Evolutionary conservation across 768 basidiomycete species (phyloP).

Genomic region (Boletus rex-veris): DNA sequence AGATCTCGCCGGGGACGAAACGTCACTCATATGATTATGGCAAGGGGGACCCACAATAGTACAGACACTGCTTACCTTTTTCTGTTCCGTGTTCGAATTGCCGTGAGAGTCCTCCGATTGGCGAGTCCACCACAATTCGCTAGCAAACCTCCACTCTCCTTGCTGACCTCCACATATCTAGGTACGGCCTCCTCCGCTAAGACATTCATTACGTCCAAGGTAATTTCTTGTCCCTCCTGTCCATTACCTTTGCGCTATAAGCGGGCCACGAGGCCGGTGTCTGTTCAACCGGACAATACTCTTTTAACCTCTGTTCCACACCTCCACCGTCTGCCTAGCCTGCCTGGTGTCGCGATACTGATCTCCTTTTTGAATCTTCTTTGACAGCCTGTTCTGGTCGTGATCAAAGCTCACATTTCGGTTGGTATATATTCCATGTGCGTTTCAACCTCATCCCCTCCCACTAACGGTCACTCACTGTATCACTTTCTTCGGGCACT

Average conservation of each 20-base stretch:
- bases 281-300: slow-evolving; percentile 25
- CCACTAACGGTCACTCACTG: slow-evolving; percentile 15
- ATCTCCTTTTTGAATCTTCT: slow-evolving; percentile 12
- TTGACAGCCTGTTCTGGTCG: slow-evolving; percentile 25
- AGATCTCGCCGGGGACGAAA: not conserved
- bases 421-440: slow-evolving; percentile 29
- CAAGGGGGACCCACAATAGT: slow-evolving; percentile 54
- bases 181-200: slow-evolving; percentile 72
- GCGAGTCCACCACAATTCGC: not conserved
- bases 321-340: slow-evolving; percentile 20
- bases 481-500: not conserved
- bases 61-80: slow-evolving; percentile 40
- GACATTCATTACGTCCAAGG: slow-evolving; percentile 59
- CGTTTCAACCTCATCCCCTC: slow-evolving; percentile 14
- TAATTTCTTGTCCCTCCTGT: slow-evolving; percentile 28
- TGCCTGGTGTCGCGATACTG: slow-evolving; percentile 13
- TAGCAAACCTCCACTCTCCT: not conserved
- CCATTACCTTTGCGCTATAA: slow-evolving; percentile 6
- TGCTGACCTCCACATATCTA: slow-evolving; percentile 27
- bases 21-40: slow-evolving; percentile 30
- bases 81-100: slow-evolving; percentile 40
- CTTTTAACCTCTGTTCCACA: slow-evolving; percentile 22
- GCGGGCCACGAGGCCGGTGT: slow-evolving; percentile 25
- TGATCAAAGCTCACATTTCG: slow-evolving; percentile 21
- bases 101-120: slow-evolving; percentile 23